These are phyloP conservation scores for Trypanosoma avium DNA, from an alignment of 208 protist genomes.

Conservation along the genomic window DNA sequence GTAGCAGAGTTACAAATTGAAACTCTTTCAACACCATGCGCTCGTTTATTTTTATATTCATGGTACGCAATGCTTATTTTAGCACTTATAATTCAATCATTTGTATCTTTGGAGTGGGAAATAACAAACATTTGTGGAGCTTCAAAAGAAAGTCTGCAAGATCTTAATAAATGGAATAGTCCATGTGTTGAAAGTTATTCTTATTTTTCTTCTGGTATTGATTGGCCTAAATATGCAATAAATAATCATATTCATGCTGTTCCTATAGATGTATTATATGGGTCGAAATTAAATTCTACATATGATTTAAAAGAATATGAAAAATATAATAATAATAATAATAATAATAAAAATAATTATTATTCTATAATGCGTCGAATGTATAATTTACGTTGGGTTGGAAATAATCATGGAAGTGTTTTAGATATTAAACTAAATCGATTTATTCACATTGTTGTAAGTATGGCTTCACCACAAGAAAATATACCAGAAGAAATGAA, in stretches of 20 bases:
- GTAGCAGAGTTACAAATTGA: slow-evolving; percentile 71
- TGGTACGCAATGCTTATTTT: slow-evolving; percentile 69
- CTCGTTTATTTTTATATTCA: slow-evolving; percentile 52
- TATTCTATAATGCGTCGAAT: background rate
- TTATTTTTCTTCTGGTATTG: background rate
- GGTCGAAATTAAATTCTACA: background rate
- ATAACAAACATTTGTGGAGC: slow-evolving; percentile 61
- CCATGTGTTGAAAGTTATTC: slow-evolving; percentile 15
- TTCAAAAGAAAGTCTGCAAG: slow-evolving; percentile 31
- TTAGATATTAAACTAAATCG: slow-evolving; percentile 55
- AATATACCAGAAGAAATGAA: slow-evolving; percentile 19
- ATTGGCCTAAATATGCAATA: background rate
- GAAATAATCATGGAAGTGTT: slow-evolving; percentile 25
- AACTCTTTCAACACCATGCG: slow-evolving; percentile 56
- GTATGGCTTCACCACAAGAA: slow-evolving; percentile 55
- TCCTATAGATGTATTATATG: slow-evolving; percentile 1
- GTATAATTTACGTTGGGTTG: slow-evolving; percentile 60
- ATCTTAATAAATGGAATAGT: slow-evolving; percentile 61
- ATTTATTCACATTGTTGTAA: slow-evolving; percentile 60
- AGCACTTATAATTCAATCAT: slow-evolving; percentile 53
- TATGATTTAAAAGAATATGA: background rate
- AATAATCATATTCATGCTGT: background rate
- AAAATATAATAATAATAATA: background rate
- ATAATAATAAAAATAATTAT: background rate
- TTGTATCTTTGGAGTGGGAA: slow-evolving; percentile 61